Base-by-base conservation (phyloP, 768 basidiomycete genomes). In the Clitopilus hobsonii region DNA sequence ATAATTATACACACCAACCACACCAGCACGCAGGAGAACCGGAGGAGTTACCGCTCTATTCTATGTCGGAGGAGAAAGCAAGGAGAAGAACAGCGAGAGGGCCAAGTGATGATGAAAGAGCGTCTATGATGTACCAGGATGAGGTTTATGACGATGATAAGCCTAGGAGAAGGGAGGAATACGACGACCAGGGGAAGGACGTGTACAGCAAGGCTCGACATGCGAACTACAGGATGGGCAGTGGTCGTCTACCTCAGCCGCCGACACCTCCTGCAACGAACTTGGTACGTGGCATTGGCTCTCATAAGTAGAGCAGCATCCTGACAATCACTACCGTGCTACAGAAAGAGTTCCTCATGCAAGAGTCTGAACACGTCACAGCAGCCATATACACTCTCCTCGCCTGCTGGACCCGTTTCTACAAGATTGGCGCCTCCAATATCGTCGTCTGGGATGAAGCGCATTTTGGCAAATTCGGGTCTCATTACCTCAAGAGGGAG, bases 401-500 rank as follows among this genome's bases (percentile, higher is more conserved):
- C 45, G 87, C 94, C 10, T 94, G 96, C 75, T 93, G 91, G 83
- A 97, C 96, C 5, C 88, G 95, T 25, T 96, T 89, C 71, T 89
- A 95, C 76, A 82, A 87, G 62, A 99, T 99, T 48, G 96, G 97
- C 11, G 82, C 85, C 54, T 80, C 91, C 28, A 81, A 88, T 65
- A 67, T 81, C 59, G 96, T 99, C 70, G 85, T 98, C 56, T 98
- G 96, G 97, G 97, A 99, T 70, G 97, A 99, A 77, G 96, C 97
- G 32, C 97, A 99, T 71, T 99, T 98, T 71, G 97, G 97, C 62
- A 98, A 99, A 74, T 98, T 99, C 72, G 97, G 93, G 51, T 92
- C 92, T 51, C 89, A 98, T 71, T 98, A 99, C 71, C 85, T 99
- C 71, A 97, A 98, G 71, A 90, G 94, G 65, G 94, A 97, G 69